phyloP scores from a whole-genome alignment of 768 basidiomycete genomes.

The Kondoa malvinella region DNA sequence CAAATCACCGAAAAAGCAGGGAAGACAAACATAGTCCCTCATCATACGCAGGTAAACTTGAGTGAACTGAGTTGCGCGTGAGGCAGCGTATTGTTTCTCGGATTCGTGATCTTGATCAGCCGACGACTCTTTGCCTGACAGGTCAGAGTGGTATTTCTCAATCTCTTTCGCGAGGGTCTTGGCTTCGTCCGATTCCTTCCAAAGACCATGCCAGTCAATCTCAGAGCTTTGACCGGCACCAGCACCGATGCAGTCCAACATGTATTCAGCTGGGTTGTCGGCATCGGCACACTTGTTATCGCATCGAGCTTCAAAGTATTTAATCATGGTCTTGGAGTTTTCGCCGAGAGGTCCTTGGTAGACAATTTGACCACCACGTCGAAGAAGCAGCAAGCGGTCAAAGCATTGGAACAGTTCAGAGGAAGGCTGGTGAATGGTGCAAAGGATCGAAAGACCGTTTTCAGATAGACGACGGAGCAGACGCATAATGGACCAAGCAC shows the following conservation, averaged over 20 bases:
- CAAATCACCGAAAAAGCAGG: too few relatives aligned
- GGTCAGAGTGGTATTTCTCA: constrained; percentile 32
- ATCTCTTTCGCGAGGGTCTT: constrained; percentile 35
- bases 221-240: constrained; percentile 49
- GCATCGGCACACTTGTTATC: constrained; percentile 44
- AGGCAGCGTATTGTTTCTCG: constrained; percentile 20
- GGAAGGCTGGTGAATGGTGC: constrained; percentile 46
- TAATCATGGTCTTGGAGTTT: constrained; percentile 45
- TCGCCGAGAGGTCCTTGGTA: constrained; percentile 51
- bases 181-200: constrained; percentile 54
- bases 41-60: constrained; percentile 28
- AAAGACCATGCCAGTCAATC: constrained; percentile 71
- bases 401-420: constrained; percentile 30
- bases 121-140: constrained; percentile 11
- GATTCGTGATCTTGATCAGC: constrained; percentile 23
- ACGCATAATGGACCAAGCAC: constrained; percentile 23
- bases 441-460: constrained; percentile 40
- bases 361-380: constrained; percentile 57
- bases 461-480: neutral
- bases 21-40: constrained; percentile 33
- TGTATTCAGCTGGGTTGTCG: constrained; percentile 62
- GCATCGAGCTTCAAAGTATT: constrained; percentile 61
- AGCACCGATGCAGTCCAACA: constrained; percentile 42
- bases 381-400: constrained; percentile 49
- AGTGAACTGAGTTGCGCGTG: constrained; percentile 12